Percentiles rank a stretch among this genome's conserved stretches.
These are phyloP conservation scores for Pouteria glomerata DNA, from an alignment of 148 eudicot genomes.

Conservation along the genomic window DNA sequence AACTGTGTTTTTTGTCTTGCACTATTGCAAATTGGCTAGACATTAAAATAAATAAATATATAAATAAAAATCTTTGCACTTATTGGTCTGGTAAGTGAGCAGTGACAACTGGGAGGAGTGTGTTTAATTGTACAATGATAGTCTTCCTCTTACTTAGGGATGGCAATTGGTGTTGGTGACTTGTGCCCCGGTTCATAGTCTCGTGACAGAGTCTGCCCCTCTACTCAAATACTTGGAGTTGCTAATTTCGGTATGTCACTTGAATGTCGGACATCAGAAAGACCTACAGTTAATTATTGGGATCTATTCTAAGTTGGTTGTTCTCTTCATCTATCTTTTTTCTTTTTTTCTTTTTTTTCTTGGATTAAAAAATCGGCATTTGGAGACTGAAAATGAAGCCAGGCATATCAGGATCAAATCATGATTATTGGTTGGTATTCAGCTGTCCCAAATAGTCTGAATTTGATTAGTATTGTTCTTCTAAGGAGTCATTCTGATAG, in stretches of 20 bases:
- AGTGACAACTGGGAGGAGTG: neutral
- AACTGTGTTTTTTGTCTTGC: neutral
- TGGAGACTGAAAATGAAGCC: neutral
- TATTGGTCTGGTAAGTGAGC: slow-evolving; percentile 76
- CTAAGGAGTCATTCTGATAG: neutral
- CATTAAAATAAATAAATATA: no score
- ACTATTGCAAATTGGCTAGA: neutral
- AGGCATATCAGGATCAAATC: no score
- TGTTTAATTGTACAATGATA: neutral
- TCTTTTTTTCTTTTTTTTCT: neutral
- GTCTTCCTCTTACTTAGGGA: neutral
- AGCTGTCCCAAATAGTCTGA: neutral
- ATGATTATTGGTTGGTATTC: neutral
- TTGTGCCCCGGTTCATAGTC: neutral
- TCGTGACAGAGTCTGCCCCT: neutral
- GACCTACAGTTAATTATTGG: neutral
- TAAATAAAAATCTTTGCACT: no score
- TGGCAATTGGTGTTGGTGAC: neutral
- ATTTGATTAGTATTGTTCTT: neutral
- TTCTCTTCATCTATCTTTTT: no score
- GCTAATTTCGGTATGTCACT: neutral
- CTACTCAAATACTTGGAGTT: neutral
- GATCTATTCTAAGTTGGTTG: neutral
- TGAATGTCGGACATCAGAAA: neutral
- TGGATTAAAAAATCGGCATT: neutral